A percentile compares a stretch with the other conserved stretches of the same genome.
These are phyloP conservation scores for Mycena rebaudengoi DNA, from an alignment of 768 basidiomycete genomes.

Conservation along the genomic window DNA sequence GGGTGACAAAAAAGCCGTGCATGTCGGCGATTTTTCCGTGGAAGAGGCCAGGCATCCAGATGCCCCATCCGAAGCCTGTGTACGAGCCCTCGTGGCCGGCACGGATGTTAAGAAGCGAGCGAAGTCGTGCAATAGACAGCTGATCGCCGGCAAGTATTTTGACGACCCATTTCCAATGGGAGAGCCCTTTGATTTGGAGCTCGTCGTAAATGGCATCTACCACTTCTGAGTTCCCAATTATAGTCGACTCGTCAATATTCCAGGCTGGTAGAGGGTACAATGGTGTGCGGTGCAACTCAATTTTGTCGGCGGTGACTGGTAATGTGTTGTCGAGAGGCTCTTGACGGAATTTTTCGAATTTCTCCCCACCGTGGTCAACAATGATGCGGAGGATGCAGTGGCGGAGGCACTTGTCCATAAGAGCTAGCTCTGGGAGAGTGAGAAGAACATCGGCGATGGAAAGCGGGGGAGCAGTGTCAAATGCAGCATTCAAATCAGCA, in stretches of 20 bases:
- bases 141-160: constrained; percentile 40
- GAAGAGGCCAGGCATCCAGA: too few species aligned
- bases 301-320: too few species aligned
- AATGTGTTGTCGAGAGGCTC: constrained; percentile 23
- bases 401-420: constrained; percentile 23
- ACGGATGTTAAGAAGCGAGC: constrained; percentile 37
- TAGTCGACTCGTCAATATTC: too few species aligned
- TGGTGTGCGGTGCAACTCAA: too few species aligned
- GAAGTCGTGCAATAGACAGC: constrained; percentile 43
- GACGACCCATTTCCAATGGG: too few species aligned
- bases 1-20: too few species aligned
- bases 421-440: constrained; percentile 23
- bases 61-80: constrained; percentile 30
- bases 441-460: constrained; percentile 35
- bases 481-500: too few species aligned
- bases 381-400: constrained; percentile 40
- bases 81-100: constrained; percentile 21
- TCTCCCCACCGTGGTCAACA: constrained; percentile 36
- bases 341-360: constrained; percentile 34
- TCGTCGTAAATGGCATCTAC: too few species aligned
- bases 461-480: constrained; percentile 34
- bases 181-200: too few species aligned
- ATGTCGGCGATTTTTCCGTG: too few species aligned
- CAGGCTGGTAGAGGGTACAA: too few species aligned
- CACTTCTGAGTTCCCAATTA: too few species aligned